phyloP scores from a whole-genome alignment of 1,284 basidiomycete species.

The Kalmanozyma brasiliensis region DNA sequence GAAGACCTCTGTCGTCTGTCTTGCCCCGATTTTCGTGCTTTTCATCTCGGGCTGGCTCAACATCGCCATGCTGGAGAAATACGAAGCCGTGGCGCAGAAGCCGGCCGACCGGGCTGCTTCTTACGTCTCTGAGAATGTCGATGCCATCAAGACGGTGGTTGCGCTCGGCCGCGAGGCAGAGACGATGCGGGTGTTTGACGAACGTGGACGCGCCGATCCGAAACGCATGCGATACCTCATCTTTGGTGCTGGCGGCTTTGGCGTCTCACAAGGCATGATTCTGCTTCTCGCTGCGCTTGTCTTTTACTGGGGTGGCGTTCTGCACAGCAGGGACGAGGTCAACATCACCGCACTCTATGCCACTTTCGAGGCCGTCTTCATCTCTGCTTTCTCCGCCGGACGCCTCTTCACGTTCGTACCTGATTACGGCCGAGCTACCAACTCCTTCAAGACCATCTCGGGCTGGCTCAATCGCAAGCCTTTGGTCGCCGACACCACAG shows the following conservation, averaged over 20 bases:
- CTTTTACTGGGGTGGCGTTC: slow-evolving; percentile 68
- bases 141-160: slow-evolving; percentile 69
- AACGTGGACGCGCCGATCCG: slow-evolving; percentile 39
- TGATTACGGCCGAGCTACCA: slow-evolving; percentile 57
- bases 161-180: slow-evolving; percentile 69
- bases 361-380: slow-evolving; percentile 68
- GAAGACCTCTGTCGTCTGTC: slow-evolving; percentile 66
- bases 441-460: slow-evolving; percentile 50
- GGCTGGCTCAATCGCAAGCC: slow-evolving; percentile 59
- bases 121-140: slow-evolving; percentile 69
- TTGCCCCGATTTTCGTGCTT: slow-evolving; percentile 66
- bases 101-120: slow-evolving; percentile 59
- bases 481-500: slow-evolving; percentile 29
- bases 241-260: slow-evolving; percentile 66
- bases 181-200: slow-evolving; percentile 62
- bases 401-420: slow-evolving; percentile 60
- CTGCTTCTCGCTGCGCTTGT: slow-evolving; percentile 66
- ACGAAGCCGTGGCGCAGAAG: slow-evolving; percentile 62
- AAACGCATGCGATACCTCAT: slow-evolving; percentile 57
- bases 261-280: slow-evolving; percentile 67
- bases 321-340: slow-evolving; percentile 59
- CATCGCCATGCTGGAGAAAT: slow-evolving; percentile 63
- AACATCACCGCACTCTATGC: slow-evolving; percentile 50
- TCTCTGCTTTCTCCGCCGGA: slow-evolving; percentile 66
- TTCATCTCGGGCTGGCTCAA: slow-evolving; percentile 63